Evolutionary conservation across 2,329 filamentous ascomycete species (phyloP).

Genomic region (Fusarium sp.): DNA sequence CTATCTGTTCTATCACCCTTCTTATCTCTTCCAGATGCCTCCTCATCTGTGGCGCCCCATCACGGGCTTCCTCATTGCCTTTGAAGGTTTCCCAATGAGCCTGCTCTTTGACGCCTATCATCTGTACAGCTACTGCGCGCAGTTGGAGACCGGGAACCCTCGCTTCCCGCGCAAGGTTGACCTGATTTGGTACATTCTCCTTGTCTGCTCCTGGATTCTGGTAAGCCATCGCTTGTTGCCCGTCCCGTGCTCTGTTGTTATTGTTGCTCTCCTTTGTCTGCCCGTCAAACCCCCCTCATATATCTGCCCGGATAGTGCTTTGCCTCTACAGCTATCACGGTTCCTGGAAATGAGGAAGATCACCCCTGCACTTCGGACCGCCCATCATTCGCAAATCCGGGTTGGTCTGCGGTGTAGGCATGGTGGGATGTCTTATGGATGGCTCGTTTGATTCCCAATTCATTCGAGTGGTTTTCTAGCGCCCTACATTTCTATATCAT

Average conservation of each 20-base stretch:
- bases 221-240: conserved; percentile 69
- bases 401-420: conserved; percentile 74
- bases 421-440: conserved; percentile 82
- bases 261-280: conserved; percentile 29
- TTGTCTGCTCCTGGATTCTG: conserved; percentile 77
- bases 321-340: conserved; percentile 78
- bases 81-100: conserved; percentile 48
- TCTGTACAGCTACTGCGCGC: conserved; percentile 80
- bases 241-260: conserved; percentile 36
- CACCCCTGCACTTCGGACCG: conserved; percentile 72
- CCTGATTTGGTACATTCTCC: conserved; percentile 82
- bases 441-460: conserved; percentile 72
- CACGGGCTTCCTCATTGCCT: conserved; percentile 57
- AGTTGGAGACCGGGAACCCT: conserved; percentile 77
- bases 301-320: conserved; percentile 84
- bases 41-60: conserved; percentile 58
- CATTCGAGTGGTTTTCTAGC: conserved; percentile 68
- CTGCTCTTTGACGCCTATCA: conserved; percentile 81
- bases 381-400: conserved; percentile 77
- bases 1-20: conserved; percentile 50
- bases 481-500: conserved; percentile 67
- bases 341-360: conserved; percentile 89
- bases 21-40: conserved; percentile 62
- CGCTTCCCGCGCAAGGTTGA: conserved; percentile 82
- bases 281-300: conserved; percentile 59